Conservation (phyloP, 768 basidiomycete genomes). For the Lactarius quietus region DNA sequence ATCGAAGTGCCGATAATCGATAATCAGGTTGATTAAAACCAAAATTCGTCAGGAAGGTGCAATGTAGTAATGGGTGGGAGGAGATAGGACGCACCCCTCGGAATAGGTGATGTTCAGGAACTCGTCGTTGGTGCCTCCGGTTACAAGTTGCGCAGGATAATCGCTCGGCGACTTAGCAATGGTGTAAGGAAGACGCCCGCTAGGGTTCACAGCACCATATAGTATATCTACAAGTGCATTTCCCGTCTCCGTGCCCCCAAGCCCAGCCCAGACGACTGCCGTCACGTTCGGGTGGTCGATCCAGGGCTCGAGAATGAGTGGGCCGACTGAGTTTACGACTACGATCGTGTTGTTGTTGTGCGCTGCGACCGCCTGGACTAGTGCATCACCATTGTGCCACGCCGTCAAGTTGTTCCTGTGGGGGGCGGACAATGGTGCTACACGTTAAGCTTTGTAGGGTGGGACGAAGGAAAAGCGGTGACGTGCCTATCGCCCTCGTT, state of each 20-base stretch:
- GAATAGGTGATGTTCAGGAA: slow-evolving; percentile 26
- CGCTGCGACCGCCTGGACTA: slow-evolving; percentile 64
- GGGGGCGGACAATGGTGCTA: neutral
- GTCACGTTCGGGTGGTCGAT: slow-evolving; percentile 44
- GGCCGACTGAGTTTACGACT: slow-evolving; percentile 50
- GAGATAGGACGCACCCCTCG: slow-evolving; percentile 27
- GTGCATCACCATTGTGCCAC: slow-evolving; percentile 29
- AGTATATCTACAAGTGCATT: slow-evolving; percentile 73
- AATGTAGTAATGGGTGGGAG: neutral
- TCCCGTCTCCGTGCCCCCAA: slow-evolving; percentile 62
- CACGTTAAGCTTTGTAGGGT: neutral
- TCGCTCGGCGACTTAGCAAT: slow-evolving; percentile 52
- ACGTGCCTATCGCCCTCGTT: slow-evolving; percentile 59
- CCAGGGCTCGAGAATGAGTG: slow-evolving; percentile 42
- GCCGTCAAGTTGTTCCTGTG: slow-evolving; percentile 32
- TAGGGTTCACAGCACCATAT: slow-evolving; percentile 71
- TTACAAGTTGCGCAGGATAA: neutral
- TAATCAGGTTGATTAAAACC: slow-evolving; percentile 22
- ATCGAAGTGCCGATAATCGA: neutral
- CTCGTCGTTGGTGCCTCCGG: neutral
- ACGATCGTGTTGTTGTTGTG: slow-evolving; percentile 72
- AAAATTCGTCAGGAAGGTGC: slow-evolving; percentile 12
- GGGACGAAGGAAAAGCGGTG: neutral
- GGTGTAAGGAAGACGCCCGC: slow-evolving; percentile 63
- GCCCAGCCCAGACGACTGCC: slow-evolving; percentile 29